Base-by-base conservation (phyloP, 495 filamentous ascomycete genomes). In the Penicillium bialowiezense region DNA sequence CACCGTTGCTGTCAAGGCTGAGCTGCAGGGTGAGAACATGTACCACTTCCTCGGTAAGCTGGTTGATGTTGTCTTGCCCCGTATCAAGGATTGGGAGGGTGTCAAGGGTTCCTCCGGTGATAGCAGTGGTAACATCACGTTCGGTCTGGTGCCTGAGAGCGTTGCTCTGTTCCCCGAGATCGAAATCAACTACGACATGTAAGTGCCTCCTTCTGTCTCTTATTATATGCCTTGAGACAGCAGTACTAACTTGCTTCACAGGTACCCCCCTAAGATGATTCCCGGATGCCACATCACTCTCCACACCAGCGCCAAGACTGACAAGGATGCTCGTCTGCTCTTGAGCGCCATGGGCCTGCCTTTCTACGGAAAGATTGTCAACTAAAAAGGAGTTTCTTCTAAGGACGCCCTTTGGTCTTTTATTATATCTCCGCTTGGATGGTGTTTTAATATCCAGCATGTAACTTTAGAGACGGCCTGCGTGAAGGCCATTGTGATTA, bases 31-130 rank as follows among this genome's bases (percentile, higher is more conserved):
- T 13, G 85, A 93, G 67, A 80, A 85, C 41, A 91, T 95, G 63
- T 90, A 87, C 51, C 81, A 95, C 64, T 97, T 97, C 67, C 55
- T 98, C 33, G 82, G 88, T 41, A 91, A 91, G 71, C 67, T 86
- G 55, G 74, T 96, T 32, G 86, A 96, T 68, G 73, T 97, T 4
- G 95, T 98, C 7, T 74, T 97, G 63, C 93, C 93, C 41, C 84
- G 83, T 58, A 91, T 97, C 58, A 98, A 97, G 76, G 93, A 98
- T 48, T 98, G 89, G 83, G 77, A 78, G 47, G 93, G 93, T 48
- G 76, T 96, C 29, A 74, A 79, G 64, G 92, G 88, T 53, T 78
- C 60, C 59, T 75, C 73, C 48, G 93, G 93, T 53, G 93, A 98
- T 67, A 83, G 83, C 57, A 85, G 81, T 48, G 93, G 93, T 44